Base-by-base conservation (phyloP, 257 asterid species). In the Scutellaria baicalensis region DNA sequence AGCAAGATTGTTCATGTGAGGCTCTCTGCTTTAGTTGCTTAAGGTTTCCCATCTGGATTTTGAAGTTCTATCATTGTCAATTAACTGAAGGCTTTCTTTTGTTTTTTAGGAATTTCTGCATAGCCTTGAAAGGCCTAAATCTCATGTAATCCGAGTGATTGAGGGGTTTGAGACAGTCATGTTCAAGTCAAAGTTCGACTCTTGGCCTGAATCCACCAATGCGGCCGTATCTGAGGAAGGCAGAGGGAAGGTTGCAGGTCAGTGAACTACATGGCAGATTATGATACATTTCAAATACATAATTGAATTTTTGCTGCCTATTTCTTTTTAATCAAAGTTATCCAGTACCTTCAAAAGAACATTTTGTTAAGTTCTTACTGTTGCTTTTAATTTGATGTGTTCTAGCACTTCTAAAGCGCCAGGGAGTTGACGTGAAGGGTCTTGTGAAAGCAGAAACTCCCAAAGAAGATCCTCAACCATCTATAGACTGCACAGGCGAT, bases 391-490 rank as follows among this genome's bases (percentile, higher is more conserved):
- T 48, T 72, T 78, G 69, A 51, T 85, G 74, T 67, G 81, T 74
- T 73, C 16, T 73, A 94, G 99, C 93, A 48, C 89, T 94, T 77
- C 72, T 94, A 74, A 89, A 89, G 86, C 92, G 96, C 77, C 97
- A 89, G 86, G 99, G 99, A 80, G 78, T 94, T 78, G 83, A 89
- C 13, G 98, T 94, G 77, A 94, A 86, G 84, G 99, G 99, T 62
- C 82, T 93, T 75, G 68, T 94, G 86, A 94, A 91, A 88, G 78
- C 86, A 47, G 88, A 90, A 64, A 77, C 95, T 71, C 89, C 92
- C 59, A 82, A 80, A 78, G 99, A 88, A 82, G 99, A 94, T 40
- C 90, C 90, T 74, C 88, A 88, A 72, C 96, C 85, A 36, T 71
- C 83, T 75, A 92, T 94, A 79, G 99, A 94, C 79, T 89, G 96